Conservation (phyloP, 2,329 filamentous ascomycete species). For the Aureobasidium sp. region DNA sequence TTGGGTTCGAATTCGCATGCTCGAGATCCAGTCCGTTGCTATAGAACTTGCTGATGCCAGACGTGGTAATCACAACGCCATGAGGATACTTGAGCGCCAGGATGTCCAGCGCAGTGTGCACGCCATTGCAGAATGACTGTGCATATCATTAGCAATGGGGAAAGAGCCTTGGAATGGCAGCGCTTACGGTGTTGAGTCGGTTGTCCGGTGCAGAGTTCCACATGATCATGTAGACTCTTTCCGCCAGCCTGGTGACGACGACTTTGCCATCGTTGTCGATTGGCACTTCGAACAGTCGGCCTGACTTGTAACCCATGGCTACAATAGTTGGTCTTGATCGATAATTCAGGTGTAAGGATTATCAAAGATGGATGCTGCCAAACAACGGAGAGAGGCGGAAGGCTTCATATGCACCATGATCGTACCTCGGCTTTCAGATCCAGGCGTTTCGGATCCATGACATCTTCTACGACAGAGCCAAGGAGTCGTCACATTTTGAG, state of each 20-base stretch:
- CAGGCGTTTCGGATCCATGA: background rate
- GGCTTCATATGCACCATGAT: constrained; percentile 3
- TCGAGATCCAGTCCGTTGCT: constrained; percentile 73
- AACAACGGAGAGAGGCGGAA: background rate
- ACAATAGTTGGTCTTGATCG: background rate
- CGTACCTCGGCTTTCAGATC: constrained; percentile 1
- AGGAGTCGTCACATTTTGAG: background rate
- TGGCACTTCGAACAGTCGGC: constrained; percentile 23
- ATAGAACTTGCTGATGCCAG: constrained; percentile 69
- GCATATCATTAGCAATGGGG: background rate
- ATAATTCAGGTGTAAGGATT: background rate
- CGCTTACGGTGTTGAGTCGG: constrained; percentile 52
- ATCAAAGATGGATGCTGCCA: background rate
- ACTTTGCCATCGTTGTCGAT: constrained; percentile 31
- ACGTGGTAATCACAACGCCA: constrained; percentile 73
- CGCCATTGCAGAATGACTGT: constrained; percentile 52
- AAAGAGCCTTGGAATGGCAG: too few relatives aligned
- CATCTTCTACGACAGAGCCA: background rate
- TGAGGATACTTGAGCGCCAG: constrained; percentile 58
- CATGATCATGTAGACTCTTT: constrained; percentile 62
- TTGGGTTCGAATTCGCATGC: constrained; percentile 50
- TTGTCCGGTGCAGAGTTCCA: constrained; percentile 68
- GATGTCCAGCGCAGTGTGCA: constrained; percentile 65
- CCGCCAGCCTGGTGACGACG: constrained; percentile 52
- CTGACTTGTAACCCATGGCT: constrained; percentile 4